Evolutionary conservation across 2,329 filamentous ascomycete species (phyloP).

Genomic region (Dactylellina parvicollis): DNA sequence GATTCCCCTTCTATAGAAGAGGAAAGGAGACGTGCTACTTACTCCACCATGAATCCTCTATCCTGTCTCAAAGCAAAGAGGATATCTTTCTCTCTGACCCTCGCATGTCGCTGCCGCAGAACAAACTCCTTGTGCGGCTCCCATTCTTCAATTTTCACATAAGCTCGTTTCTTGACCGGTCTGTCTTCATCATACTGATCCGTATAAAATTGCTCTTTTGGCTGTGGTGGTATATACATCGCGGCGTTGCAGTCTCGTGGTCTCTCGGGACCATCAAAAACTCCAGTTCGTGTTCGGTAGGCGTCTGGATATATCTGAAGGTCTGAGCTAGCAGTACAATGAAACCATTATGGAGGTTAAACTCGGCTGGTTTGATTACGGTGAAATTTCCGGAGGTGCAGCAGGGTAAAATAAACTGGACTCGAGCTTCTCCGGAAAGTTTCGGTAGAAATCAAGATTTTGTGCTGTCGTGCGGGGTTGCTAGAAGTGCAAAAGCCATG

Average conservation of each 20-base stretch:
- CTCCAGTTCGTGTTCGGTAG: background rate
- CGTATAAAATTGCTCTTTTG: constrained; percentile 5
- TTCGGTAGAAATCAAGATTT: constrained; percentile 16
- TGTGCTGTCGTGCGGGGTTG: constrained; percentile 21
- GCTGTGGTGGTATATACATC: constrained; percentile 30
- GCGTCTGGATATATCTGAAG: background rate
- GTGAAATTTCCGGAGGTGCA: constrained; percentile 12
- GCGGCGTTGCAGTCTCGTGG: background rate
- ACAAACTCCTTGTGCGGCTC: constrained; percentile 51
- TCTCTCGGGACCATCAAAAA: background rate
- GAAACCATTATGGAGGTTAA: background rate
- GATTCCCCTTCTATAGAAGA: too few species aligned
- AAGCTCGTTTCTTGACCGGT: constrained; percentile 28
- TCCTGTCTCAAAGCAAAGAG: constrained; percentile 35
- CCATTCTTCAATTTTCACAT: constrained; percentile 52
- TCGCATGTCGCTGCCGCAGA: constrained; percentile 39
- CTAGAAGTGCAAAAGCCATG: constrained; percentile 13
- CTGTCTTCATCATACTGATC: constrained; percentile 14
- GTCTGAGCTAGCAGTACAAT: background rate
- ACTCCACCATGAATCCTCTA: constrained; percentile 48
- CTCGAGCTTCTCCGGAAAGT: constrained; percentile 13
- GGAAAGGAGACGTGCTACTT: background rate
- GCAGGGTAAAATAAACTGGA: background rate
- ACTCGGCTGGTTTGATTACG: constrained; percentile 5
- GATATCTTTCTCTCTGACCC: constrained; percentile 48